These are phyloP conservation scores for Leccinum imitatum DNA, from an alignment of 768 basidiomycete species.

Conservation along the genomic window DNA sequence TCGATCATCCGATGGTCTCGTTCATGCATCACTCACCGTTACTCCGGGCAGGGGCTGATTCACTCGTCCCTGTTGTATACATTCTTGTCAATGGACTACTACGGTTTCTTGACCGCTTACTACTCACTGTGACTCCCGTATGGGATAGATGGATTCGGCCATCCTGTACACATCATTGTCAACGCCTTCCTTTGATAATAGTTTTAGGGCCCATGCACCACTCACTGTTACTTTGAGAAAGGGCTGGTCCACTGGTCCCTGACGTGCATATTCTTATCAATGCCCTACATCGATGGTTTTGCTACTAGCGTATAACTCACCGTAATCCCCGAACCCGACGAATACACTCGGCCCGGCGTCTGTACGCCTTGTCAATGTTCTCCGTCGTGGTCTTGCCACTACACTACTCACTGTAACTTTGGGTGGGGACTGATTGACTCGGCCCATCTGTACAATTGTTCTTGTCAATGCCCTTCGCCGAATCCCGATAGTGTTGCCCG, in stretches of 20 bases:
- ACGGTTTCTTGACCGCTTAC: too few relatives aligned
- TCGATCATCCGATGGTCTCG: neutral
- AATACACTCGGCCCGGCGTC: neutral
- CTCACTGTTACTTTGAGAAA: neutral
- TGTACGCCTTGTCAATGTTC: neutral
- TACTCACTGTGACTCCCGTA: too few relatives aligned
- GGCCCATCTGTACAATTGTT: neutral
- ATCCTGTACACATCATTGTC: too few relatives aligned
- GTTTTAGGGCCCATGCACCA: too few relatives aligned
- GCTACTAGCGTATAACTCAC: neutral
- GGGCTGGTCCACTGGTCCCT: neutral
- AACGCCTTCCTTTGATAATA: too few relatives aligned
- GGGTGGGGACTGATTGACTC: neutral
- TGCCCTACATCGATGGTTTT: neutral
- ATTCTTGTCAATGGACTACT: too few relatives aligned
- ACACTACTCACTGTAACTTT: neutral
- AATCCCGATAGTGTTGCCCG: neutral
- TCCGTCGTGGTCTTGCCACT: neutral
- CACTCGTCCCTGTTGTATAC: too few relatives aligned
- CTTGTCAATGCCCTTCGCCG: neutral
- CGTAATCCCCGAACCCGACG: fast-evolving
- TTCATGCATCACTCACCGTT: neutral
- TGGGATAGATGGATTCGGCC: too few relatives aligned
- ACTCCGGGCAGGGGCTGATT: too few relatives aligned
- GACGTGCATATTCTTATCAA: neutral